phyloP scores from a whole-genome alignment of 2,329 filamentous ascomycete genomes.

The Claviceps sp. region DNA sequence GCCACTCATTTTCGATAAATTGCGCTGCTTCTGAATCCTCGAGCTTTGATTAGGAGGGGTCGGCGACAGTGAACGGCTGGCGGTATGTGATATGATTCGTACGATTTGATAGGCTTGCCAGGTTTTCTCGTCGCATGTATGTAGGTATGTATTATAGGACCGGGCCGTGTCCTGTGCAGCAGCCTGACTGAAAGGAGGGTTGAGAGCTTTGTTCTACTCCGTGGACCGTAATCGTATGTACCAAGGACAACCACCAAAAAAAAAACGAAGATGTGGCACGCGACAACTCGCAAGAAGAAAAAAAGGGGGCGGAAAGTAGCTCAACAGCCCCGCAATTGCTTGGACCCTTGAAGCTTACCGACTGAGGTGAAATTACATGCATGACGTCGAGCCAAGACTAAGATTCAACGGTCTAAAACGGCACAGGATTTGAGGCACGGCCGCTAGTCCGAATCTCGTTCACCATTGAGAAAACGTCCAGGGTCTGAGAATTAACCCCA shows the following conservation, averaged over 20 bases:
- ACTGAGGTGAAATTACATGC: neutral
- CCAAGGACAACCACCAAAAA: neutral
- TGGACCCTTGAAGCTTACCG: neutral
- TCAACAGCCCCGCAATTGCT: neutral
- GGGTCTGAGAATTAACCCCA: neutral
- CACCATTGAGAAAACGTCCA: neutral
- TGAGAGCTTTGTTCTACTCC: neutral
- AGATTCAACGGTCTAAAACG: neutral
- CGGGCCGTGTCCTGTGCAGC: neutral
- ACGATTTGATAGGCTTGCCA: too few species aligned
- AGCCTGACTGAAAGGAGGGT: neutral
- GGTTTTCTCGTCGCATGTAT: too few species aligned
- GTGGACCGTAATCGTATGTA: neutral
- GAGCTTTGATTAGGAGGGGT: neutral
- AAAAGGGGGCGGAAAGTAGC: neutral
- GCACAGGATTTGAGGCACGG: neutral
- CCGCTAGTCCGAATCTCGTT: neutral
- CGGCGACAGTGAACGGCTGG: neutral
- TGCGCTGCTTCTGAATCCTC: neutral
- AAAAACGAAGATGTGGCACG: neutral
- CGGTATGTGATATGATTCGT: too few species aligned
- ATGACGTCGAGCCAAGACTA: neutral
- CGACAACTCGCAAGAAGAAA: neutral
- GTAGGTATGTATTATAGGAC: too few species aligned
- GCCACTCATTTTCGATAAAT: slow-evolving; percentile 34